These are phyloP conservation scores for Mucor irregularis DNA, from an alignment of 371 early-diverging fungal species.

Conservation along the genomic window DNA sequence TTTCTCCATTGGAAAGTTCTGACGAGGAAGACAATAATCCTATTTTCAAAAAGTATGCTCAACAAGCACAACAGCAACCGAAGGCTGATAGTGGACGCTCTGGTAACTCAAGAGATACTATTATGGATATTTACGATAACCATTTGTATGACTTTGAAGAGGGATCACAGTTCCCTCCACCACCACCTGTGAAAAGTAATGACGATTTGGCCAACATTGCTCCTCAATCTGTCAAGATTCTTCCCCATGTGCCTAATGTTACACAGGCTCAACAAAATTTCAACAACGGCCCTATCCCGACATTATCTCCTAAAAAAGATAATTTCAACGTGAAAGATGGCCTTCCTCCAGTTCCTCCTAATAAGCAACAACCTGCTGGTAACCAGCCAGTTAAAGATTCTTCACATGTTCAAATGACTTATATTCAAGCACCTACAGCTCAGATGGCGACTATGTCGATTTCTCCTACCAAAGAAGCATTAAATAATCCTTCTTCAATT, in stretches of 20 bases:
- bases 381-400: slow-evolving; percentile 18
- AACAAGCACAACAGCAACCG: not conserved
- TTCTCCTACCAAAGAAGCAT: slow-evolving; percentile 16
- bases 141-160: slow-evolving; percentile 20
- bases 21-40: slow-evolving; percentile 20
- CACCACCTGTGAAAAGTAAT: not conserved
- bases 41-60: not conserved
- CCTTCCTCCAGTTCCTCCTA: slow-evolving; percentile 17
- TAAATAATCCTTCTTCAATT: slow-evolving; percentile 3
- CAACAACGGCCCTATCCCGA: slow-evolving; percentile 1
- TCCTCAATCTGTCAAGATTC: slow-evolving; percentile 35
- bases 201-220: slow-evolving; percentile 2
- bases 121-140: slow-evolving; percentile 45
- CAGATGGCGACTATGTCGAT: slow-evolving; percentile 26
- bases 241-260: slow-evolving; percentile 25
- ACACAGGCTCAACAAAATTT: slow-evolving; percentile 2
- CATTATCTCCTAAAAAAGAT: slow-evolving; percentile 12
- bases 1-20: slow-evolving; percentile 27
- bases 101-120: slow-evolving; percentile 29
- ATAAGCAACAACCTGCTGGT: slow-evolving; percentile 16
- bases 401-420: slow-evolving; percentile 37
- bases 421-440: slow-evolving; percentile 34
- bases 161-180: not conserved
- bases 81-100: not conserved
- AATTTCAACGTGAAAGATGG: slow-evolving; percentile 15